Evolutionary conservation across 23 red algal species (phyloP), one percentile per base, ranked within the genome.

Genomic region (Gracilaria domingensis): DNA sequence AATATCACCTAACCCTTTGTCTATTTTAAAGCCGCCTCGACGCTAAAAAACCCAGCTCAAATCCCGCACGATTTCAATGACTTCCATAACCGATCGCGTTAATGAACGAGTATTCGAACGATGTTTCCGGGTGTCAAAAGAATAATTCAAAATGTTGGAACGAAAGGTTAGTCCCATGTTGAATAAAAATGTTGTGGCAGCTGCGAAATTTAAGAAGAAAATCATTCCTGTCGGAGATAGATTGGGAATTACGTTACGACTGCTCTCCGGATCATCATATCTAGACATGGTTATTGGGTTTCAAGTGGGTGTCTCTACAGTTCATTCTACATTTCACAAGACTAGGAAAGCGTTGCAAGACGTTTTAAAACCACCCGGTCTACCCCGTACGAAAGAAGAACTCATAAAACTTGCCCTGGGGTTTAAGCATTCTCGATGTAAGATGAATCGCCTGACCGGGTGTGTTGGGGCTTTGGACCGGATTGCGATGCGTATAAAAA

Each of bases 231-330:
- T 32, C 8, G 44, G 24, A 28, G 44, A 30, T 30, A 17, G 74
- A 4, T 32, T 79, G 13, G 74, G 32, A 8, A 57, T 79, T 24
- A 79, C 74, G 33, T 57, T 79, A 32, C 16, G 74, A 8, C 50
- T 79, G 74, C 28, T 79, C 9, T 17, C 74, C 6, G 74, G 74
- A 51, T 17, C 39, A 8, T 40, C 32, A 2, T 79, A 79, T 79
- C 12, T 45, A 4, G 74, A 79, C 25, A 55, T 79, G 12, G 39
- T 79, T 17, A 32, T 51, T 8, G 26, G 32, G 5, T 79, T 79
- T 79, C 45, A 79, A 23, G 25, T 79, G 5, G 74, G 74, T 14
- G 12, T 34, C 3, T 26, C 45, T 50, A 50, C 74, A 12, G 44
- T 28, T 36, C 53, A 79, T 53, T 2, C 30, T 7, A 51, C 53